Base-by-base conservation (phyloP, 2,329 filamentous ascomycete species). In the Chalara sp. region DNA sequence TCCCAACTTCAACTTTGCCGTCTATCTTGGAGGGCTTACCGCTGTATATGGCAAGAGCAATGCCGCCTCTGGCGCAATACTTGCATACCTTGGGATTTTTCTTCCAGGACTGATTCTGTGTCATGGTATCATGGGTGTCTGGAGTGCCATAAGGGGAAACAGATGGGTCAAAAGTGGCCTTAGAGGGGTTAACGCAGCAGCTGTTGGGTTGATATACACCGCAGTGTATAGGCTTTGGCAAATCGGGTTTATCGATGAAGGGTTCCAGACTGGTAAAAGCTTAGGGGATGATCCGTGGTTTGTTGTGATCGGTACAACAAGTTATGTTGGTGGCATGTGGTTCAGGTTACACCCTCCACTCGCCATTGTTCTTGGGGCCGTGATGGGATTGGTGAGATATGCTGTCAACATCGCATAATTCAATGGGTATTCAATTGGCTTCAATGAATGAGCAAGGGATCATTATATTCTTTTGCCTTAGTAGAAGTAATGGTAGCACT, bases 171-270 rank as follows among this genome's bases (percentile, higher is more conserved):
- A 70, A 45, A 72, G 73, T 8, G 62, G 71, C 0, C 56, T 84
- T 6, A 61, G 80, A 11, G 81, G 81, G 0, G 65, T 83, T 6
- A 84, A 84, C 61, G 79, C 81, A 0, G 72, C 71, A 0, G 81
- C 81, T 0, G 78, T 84, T 0, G 81, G 81, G 0, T 56, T 84
- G 39, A 76, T 84, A 1, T 85, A 80, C 49, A 83, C 80, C 0
- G 81, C 81, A 0, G 80, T 85, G 0, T 84, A 84, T 55, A 69
- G 79, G 3, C 65, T 84, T 6, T 83, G 79, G 78, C 72, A 81
- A 64, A 76, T 84, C 57, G 81, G 81, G 0, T 82, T 74, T 51
- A 64, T 84, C 5, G 78, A 76, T 11, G 66, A 74, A 21, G 67
- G 69, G 0, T 73, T 70, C 13, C 67, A 69, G 51, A 60, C 61